A percentile compares a stretch with the other conserved stretches of the same genome.
Evolutionary conservation across 805 yeast species (phyloP).

Genomic region (Osmozyma mogii): DNA sequence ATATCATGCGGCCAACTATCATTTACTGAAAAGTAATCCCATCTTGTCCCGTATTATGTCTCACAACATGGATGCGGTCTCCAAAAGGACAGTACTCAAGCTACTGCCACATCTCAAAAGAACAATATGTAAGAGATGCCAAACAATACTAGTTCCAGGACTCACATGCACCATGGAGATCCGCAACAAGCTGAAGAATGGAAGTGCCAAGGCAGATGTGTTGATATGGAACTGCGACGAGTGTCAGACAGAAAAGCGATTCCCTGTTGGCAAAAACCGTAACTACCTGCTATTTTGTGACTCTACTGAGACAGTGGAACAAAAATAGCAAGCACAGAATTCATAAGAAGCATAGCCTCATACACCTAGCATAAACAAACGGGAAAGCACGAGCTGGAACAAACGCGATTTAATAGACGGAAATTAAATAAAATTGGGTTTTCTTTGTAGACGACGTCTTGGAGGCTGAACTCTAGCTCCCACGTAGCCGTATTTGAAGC

Average conservation of each 20-base stretch:
- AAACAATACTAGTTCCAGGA: slow-evolving; percentile 44
- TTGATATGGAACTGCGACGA: slow-evolving; percentile 39
- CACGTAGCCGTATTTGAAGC: slow-evolving; percentile 68
- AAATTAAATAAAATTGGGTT: slow-evolving; percentile 3
- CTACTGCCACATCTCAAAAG: slow-evolving; percentile 62
- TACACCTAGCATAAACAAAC: no score
- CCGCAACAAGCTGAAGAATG: slow-evolving; percentile 32
- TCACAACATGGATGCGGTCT: slow-evolving; percentile 48
- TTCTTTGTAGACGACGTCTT: slow-evolving; percentile 17
- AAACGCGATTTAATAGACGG: no score
- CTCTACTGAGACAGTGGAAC: neutral
- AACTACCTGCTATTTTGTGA: slow-evolving; percentile 43
- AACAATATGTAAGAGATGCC: slow-evolving; percentile 61
- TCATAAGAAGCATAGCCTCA: no score
- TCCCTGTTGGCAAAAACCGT: slow-evolving; percentile 53
- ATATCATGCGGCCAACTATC: slow-evolving; percentile 44
- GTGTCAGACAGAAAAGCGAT: slow-evolving; percentile 51
- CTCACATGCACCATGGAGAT: slow-evolving; percentile 30
- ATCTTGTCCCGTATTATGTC: slow-evolving; percentile 50
- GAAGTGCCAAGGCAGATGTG: slow-evolving; percentile 33
- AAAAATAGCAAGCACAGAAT: neutral
- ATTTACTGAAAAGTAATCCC: no score
- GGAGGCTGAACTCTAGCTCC: slow-evolving; percentile 56
- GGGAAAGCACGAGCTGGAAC: no score
- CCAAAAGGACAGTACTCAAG: slow-evolving; percentile 61